These are phyloP conservation scores for Candida germanica DNA, from an alignment of 805 yeast species.

Conservation along the genomic window DNA sequence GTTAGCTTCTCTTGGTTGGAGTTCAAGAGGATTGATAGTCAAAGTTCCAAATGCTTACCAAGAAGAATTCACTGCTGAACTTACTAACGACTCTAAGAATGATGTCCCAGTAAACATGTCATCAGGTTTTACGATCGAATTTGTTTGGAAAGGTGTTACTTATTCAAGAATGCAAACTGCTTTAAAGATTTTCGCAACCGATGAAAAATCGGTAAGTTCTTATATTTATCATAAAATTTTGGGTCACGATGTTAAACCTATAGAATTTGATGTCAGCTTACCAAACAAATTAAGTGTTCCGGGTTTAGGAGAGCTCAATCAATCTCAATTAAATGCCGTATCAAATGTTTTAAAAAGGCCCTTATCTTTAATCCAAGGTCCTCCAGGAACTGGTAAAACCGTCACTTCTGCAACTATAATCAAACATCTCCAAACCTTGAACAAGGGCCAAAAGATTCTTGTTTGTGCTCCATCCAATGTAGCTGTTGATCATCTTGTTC, in stretches of 20 bases:
- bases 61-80: constrained; percentile 71
- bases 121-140: constrained; percentile 75
- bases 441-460: constrained; percentile 56
- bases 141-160: constrained; percentile 85
- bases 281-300: constrained; percentile 64
- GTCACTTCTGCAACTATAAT: constrained; percentile 89
- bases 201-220: constrained; percentile 65
- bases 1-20: constrained; percentile 55
- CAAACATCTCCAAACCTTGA: constrained; percentile 64
- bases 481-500: constrained; percentile 88
- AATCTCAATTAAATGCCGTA: constrained; percentile 79
- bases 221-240: constrained; percentile 72
- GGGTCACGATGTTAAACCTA: constrained; percentile 72
- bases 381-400: constrained; percentile 83
- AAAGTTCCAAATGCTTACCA: constrained; percentile 63
- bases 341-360: constrained; percentile 65
- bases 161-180: constrained; percentile 84
- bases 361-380: constrained; percentile 84
- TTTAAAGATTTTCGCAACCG: constrained; percentile 65
- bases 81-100: constrained; percentile 38
- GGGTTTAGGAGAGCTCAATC: constrained; percentile 66
- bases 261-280: constrained; percentile 57
- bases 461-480: constrained; percentile 97
- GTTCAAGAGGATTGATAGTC: constrained; percentile 66
- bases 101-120: constrained; percentile 58